Evolutionary conservation across 352 stramenopile species (phyloP), one percentile per base, ranked within the genome.

Genomic region (Globisporangium nunn): DNA sequence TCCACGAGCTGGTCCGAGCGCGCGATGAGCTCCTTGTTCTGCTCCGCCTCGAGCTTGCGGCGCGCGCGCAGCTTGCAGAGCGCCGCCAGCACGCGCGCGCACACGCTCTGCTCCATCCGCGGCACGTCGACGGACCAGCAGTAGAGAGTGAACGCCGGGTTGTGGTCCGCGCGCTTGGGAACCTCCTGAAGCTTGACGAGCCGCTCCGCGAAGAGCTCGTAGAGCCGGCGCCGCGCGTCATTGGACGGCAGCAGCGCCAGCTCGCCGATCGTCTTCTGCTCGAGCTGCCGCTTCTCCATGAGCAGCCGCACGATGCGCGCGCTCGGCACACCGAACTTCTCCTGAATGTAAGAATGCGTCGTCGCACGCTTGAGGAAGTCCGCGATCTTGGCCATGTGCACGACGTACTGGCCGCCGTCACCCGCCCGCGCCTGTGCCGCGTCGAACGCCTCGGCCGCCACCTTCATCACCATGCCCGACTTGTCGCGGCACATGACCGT

Each of bases 361-460:
- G 83, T 92, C 58, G 74, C 85, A 43, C 89, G 85, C 46, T 78
- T 68, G 31, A 95, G 54, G 52, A 89, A 91, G 44, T 77, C 67
- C 23, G 92, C 68, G 55, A 95, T 93, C 69, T 95, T 95, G 59
- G 89, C 75, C 81, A 95, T 92, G 64, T 95, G 85, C 33, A 95
- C 83, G 28, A 89, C 83, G 58, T 93, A 95, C 59, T 91, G 83
- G n/a, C 85, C 85, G 18, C 85, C 85, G 44, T 95, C 85, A 40
- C 80, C 77, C 2, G 81, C 56, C 8, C 75, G 79, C 44, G 69
- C 58, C 50, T 85, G 68, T 12, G 73, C 78, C 29, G 78, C 56
- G 57, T 93, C 78, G 53, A 91, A 89, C 45, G 69, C 55, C 55
- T 95, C 83, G 33, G 81, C 61, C 23, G 76, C 73, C 3, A 86